phyloP scores from a whole-genome alignment of 805 yeast genomes.

The Yarrowia sp. region DNA sequence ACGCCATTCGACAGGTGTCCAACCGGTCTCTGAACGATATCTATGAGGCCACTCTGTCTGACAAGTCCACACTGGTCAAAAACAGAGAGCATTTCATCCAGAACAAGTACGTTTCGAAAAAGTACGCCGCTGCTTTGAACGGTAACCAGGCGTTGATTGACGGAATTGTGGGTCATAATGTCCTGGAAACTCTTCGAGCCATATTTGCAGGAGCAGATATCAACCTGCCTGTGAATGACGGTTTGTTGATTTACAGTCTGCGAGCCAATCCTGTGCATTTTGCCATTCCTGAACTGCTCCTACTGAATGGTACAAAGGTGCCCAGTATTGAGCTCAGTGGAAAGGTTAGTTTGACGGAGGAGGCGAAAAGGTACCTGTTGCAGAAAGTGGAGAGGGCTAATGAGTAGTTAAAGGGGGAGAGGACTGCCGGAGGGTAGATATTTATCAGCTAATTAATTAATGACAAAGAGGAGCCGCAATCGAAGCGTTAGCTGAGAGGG shows the following conservation, averaged over 20 bases:
- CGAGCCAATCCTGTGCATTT: constrained; percentile 35
- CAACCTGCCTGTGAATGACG: constrained; percentile 33
- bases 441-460: constrained; percentile 13
- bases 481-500: too few relatives aligned
- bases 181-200: constrained; percentile 38
- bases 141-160: constrained; percentile 37
- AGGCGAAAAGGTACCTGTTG: constrained; percentile 22
- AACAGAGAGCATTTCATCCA: constrained; percentile 59
- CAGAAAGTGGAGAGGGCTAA: constrained; percentile 24
- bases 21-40: constrained; percentile 58
- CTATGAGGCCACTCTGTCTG: constrained; percentile 50
- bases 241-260: constrained; percentile 39
- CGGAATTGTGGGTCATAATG: constrained; percentile 39
- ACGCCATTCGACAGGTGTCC: constrained; percentile 54
- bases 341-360: constrained; percentile 5
- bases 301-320: constrained; percentile 41
- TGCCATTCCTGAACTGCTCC: constrained; percentile 42
- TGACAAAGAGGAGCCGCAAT: neutral
- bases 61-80: constrained; percentile 41
- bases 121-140: constrained; percentile 43
- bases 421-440: constrained; percentile 9
- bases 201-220: constrained; percentile 44
- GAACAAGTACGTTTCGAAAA: constrained; percentile 60
- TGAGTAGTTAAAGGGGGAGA: neutral
- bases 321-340: constrained; percentile 28